phyloP scores from a whole-genome alignment of 495 filamentous ascomycete species.

The Trichoderma asperelloides region DNA sequence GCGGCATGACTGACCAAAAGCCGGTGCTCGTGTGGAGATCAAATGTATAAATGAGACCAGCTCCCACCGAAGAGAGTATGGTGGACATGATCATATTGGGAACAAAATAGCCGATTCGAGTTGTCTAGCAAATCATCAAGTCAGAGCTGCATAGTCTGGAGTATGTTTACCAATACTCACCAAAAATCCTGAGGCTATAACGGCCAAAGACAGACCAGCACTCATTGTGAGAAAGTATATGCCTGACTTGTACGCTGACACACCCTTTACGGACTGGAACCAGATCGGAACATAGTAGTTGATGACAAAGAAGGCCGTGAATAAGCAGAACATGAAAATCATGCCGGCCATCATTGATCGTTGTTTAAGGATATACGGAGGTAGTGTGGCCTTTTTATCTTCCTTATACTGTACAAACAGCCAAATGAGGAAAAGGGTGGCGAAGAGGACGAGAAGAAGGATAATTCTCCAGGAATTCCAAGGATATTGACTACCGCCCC shows the following conservation, averaged over 20 bases:
- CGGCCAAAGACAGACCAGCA: slow-evolving; percentile 27
- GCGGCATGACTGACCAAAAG: slow-evolving; percentile 32
- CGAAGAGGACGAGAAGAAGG: slow-evolving; percentile 56
- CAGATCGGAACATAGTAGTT: slow-evolving; percentile 59
- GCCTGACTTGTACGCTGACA: slow-evolving; percentile 40
- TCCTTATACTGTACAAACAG: slow-evolving; percentile 48
- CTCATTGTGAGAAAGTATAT: slow-evolving; percentile 43
- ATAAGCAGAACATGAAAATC: slow-evolving; percentile 43
- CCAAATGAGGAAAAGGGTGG: slow-evolving; percentile 49
- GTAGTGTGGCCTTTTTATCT: slow-evolving; percentile 58
- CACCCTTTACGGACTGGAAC: slow-evolving; percentile 58
- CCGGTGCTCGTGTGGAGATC: slow-evolving; percentile 28
- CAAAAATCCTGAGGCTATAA: slow-evolving; percentile 46
- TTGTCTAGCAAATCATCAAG: slow-evolving; percentile 20
- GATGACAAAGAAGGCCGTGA: slow-evolving; percentile 48
- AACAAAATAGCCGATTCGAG: slow-evolving; percentile 46
- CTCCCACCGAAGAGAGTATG: slow-evolving; percentile 45
- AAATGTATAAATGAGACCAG: slow-evolving; percentile 53
- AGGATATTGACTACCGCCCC: slow-evolving; percentile 58
- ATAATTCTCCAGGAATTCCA: slow-evolving; percentile 60
- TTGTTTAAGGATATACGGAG: slow-evolving; percentile 55
- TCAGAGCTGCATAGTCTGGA: background rate
- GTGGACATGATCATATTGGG: slow-evolving; percentile 45
- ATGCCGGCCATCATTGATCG: slow-evolving; percentile 48
- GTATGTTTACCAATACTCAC: slow-evolving; percentile 20